Percentiles rank a stretch among this genome's conserved stretches.
phyloP scores from a whole-genome alignment of 2,329 filamentous ascomycete genomes.

The Boeremia lycopersici region DNA sequence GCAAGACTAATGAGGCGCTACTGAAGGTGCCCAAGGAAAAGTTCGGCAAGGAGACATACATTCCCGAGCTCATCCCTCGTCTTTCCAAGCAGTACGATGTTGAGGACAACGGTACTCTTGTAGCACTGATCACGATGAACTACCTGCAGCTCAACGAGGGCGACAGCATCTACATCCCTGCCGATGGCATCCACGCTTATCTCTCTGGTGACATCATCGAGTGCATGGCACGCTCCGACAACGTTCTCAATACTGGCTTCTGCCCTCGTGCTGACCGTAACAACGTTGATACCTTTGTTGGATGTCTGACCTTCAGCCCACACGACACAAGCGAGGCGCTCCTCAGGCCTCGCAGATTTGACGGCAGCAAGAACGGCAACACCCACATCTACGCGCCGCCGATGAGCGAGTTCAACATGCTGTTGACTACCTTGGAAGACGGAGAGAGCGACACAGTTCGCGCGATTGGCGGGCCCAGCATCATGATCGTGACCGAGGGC shows the following conservation, averaged over 20 bases:
- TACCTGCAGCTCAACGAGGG: constrained; percentile 69
- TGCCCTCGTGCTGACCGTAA: constrained; percentile 70
- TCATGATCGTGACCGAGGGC: constrained; percentile 68
- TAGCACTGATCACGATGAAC: constrained; percentile 77
- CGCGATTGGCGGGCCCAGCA: constrained; percentile 64
- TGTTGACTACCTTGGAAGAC: constrained; percentile 62
- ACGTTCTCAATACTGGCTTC: constrained; percentile 77
- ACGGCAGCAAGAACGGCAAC: constrained; percentile 62
- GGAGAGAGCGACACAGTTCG: constrained; percentile 65
- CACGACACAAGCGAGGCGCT: constrained; percentile 64
- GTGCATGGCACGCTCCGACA: constrained; percentile 78
- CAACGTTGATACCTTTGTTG: constrained; percentile 67
- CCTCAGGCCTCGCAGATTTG: constrained; percentile 57
- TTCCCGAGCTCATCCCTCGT: constrained; percentile 68
- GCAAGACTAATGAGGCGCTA: constrained; percentile 60
- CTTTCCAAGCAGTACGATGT: constrained; percentile 68
- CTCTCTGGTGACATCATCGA: constrained; percentile 76
- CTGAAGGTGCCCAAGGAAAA: constrained; percentile 54
- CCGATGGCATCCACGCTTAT: constrained; percentile 77
- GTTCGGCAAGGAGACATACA: constrained; percentile 62
- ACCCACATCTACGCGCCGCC: constrained; percentile 70
- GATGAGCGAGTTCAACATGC: constrained; percentile 74
- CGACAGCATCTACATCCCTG: constrained; percentile 72
- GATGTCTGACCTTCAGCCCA: constrained; percentile 67
- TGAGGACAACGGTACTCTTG: constrained; percentile 69